These are phyloP conservation scores for Baorangia bicolor DNA, from an alignment of 768 basidiomycete genomes.

Conservation along the genomic window DNA sequence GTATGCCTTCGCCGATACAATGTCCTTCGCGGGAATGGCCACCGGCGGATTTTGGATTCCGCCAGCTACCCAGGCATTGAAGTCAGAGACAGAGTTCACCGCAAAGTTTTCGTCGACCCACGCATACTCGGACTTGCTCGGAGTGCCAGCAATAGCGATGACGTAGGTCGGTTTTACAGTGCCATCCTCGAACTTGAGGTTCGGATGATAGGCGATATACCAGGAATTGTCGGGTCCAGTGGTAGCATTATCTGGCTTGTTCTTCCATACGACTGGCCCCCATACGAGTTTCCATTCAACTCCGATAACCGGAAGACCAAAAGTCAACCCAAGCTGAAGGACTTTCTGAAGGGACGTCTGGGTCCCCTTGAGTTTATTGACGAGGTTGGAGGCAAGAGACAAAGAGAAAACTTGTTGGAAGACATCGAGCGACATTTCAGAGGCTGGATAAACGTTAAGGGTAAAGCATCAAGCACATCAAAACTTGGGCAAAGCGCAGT, in stretches of 20 bases:
- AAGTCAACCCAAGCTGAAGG: background rate
- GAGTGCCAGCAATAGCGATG: slow-evolving; percentile 16
- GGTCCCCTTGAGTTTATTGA: background rate
- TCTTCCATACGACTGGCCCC: slow-evolving; percentile 20
- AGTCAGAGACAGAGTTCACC: slow-evolving; percentile 9
- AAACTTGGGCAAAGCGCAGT: background rate
- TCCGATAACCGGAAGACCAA: background rate
- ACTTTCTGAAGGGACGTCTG: background rate
- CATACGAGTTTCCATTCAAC: slow-evolving; percentile 8
- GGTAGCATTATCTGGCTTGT: background rate
- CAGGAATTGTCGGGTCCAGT: slow-evolving; percentile 17
- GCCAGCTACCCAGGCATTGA: slow-evolving; percentile 4
- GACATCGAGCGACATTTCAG: slow-evolving; percentile 12
- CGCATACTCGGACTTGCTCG: background rate
- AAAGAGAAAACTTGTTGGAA: slow-evolving; percentile 16
- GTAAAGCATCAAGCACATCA: background rate
- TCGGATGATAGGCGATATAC: slow-evolving; percentile 12
- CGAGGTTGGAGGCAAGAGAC: slow-evolving; percentile 3
- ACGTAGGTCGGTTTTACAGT: slow-evolving; percentile 6
- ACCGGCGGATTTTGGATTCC: background rate
- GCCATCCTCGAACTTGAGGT: slow-evolving; percentile 11
- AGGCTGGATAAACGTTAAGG: background rate
- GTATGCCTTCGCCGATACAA: background rate
- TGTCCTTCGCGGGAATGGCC: background rate
- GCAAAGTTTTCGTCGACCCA: slow-evolving; percentile 2